Percentiles rank a stretch among this genome's conserved stretches.
These are phyloP conservation scores for Eucalyptus erythrocorys DNA, from an alignment of 345 rosid genomes.

Conservation along the genomic window DNA sequence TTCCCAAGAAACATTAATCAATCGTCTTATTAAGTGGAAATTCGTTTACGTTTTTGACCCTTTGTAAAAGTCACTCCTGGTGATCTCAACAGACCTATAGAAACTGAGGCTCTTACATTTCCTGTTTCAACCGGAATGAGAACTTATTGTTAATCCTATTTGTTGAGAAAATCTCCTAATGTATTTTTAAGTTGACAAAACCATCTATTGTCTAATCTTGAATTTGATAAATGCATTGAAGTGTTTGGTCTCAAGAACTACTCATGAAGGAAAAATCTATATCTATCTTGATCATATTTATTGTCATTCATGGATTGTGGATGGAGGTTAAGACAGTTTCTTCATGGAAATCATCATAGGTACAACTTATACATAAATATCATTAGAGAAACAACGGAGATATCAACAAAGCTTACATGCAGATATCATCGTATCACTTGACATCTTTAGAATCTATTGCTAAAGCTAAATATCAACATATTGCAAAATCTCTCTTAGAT, in stretches of 20 bases:
- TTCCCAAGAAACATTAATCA: not conserved
- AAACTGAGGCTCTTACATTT: not conserved
- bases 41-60: not conserved
- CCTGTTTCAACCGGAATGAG: not conserved
- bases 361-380: no score
- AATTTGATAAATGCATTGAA: not conserved
- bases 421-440: not conserved
- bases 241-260: not conserved
- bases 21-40: not conserved
- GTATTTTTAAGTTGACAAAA: not conserved
- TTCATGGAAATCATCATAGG: not conserved
- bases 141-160: not conserved
- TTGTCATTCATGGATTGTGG: not conserved
- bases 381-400: not conserved
- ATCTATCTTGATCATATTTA: not conserved
- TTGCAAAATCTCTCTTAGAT: not conserved
- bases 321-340: not conserved
- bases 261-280: not conserved
- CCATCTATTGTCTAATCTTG: not conserved
- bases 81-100: not conserved
- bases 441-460: no score
- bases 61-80: not conserved
- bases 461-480: not conserved
- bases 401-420: not conserved
- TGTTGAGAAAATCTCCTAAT: not conserved